Percentiles rank a stretch among this genome's conserved stretches.
These are phyloP conservation scores for Cyclocybe cylindracea DNA, from an alignment of 768 basidiomycete species.

Conservation along the genomic window DNA sequence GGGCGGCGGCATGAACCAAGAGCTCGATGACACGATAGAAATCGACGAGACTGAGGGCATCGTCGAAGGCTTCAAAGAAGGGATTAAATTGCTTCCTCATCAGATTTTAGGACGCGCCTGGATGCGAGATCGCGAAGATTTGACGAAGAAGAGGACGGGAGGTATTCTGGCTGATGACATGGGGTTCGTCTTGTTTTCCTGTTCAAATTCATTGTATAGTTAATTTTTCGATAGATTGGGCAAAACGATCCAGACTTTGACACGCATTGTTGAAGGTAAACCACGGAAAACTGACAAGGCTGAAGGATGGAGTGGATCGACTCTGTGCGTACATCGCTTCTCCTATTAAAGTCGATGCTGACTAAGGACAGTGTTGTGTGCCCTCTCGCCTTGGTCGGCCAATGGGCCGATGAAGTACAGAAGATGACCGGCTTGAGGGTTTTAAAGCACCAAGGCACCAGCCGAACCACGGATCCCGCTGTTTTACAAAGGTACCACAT, in stretches of 20 bases:
- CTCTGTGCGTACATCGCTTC: slow-evolving; percentile 54
- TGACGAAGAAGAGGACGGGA: slow-evolving; percentile 68
- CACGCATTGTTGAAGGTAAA: slow-evolving; percentile 82
- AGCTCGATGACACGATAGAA: slow-evolving; percentile 45
- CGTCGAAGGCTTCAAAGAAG: slow-evolving; percentile 77
- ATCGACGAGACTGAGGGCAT: slow-evolving; percentile 66
- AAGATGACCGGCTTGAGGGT: slow-evolving; percentile 74
- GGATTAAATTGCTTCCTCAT: slow-evolving; percentile 77
- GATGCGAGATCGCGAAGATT: slow-evolving; percentile 83
- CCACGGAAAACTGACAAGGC: slow-evolving; percentile 68
- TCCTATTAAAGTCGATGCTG: not conserved
- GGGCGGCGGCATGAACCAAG: slow-evolving; percentile 62
- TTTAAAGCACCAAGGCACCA: slow-evolving; percentile 80
- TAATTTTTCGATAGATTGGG: slow-evolving; percentile 53
- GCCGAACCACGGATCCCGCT: slow-evolving; percentile 65
- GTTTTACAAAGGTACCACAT: slow-evolving; percentile 60
- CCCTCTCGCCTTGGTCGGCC: slow-evolving; percentile 83
- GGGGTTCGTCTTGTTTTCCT: slow-evolving; percentile 51
- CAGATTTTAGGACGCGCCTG: slow-evolving; percentile 84
- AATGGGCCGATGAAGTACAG: slow-evolving; percentile 87
- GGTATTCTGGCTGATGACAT: slow-evolving; percentile 94
- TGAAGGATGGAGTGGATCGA: slow-evolving; percentile 71
- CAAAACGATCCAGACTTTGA: slow-evolving; percentile 90
- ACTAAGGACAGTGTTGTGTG: slow-evolving; percentile 68
- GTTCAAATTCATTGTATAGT: not conserved